These are phyloP conservation scores for Talaromyces rugulosus DNA, from an alignment of 2,329 filamentous ascomycete genomes.

Conservation along the genomic window DNA sequence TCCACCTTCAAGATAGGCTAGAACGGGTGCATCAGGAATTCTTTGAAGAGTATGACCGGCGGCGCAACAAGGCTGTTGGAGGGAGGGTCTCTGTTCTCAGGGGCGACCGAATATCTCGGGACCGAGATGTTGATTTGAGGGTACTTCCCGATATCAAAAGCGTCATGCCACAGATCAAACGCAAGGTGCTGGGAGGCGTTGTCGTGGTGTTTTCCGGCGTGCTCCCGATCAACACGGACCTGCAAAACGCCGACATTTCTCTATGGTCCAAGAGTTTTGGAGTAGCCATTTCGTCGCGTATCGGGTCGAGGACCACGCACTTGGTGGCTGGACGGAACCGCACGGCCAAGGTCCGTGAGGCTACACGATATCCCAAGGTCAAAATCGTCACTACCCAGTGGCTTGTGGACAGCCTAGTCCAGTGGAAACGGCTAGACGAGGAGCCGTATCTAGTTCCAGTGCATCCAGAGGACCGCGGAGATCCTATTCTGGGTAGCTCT, in stretches of 20 bases:
- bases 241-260: conserved; percentile 78
- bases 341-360: conserved; percentile 87
- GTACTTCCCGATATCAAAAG: conserved; percentile 78
- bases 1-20: conserved; percentile 70
- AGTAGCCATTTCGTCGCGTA: conserved; percentile 51
- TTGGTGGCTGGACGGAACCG: conserved; percentile 58
- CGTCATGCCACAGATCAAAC: conserved; percentile 80
- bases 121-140: conserved; percentile 48
- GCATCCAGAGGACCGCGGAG: conserved; percentile 61
- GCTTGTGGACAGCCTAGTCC: conserved; percentile 78
- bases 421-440: conserved; percentile 79
- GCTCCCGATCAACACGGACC: conserved; percentile 74
- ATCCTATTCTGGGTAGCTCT: conserved; percentile 30
- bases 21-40: conserved; percentile 72
- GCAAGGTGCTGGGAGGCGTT: conserved; percentile 66
- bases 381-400: conserved; percentile 91
- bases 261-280: conserved; percentile 85
- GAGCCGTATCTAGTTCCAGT: conserved; percentile 73
- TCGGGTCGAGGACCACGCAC: conserved; percentile 47
- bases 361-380: conserved; percentile 71
- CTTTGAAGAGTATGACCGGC: conserved; percentile 73
- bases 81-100: conserved; percentile 48
- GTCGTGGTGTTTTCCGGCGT: conserved; percentile 87
- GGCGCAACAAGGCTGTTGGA: conserved; percentile 40
- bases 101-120: conserved; percentile 43